These are phyloP conservation scores for Aspergillus egyptiacus DNA, from an alignment of 495 filamentous ascomycete genomes.

Conservation along the genomic window DNA sequence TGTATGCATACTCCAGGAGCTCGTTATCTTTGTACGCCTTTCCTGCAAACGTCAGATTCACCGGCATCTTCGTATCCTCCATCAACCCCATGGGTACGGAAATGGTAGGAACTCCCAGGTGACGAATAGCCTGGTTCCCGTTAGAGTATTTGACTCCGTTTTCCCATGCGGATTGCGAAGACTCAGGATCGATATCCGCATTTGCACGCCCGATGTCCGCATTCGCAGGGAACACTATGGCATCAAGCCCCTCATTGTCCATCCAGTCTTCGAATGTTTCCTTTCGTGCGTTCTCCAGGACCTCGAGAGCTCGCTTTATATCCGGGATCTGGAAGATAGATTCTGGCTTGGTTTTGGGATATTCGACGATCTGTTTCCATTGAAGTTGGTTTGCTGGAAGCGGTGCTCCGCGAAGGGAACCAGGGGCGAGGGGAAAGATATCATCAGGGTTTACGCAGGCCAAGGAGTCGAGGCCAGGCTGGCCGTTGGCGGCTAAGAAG, in stretches of 20 bases:
- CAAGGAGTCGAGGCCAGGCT: conserved; percentile 23
- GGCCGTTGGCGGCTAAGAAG: conserved; percentile 24
- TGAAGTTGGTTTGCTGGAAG: conserved; percentile 27
- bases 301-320: conserved; percentile 24
- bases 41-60: conserved; percentile 32
- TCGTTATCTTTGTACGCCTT: conserved; percentile 31
- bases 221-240: conserved; percentile 32
- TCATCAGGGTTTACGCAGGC: conserved; percentile 25
- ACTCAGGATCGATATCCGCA: conserved; percentile 23
- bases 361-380: conserved; percentile 32
- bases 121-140: conserved; percentile 30
- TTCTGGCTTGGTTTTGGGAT: conserved; percentile 20
- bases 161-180: conserved; percentile 27
- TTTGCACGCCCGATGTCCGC: conserved; percentile 28
- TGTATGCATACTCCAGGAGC: conserved; percentile 28
- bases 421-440: conserved; percentile 31
- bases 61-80: conserved; percentile 32
- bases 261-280: conserved; percentile 33
- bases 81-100: conserved; percentile 36
- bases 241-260: conserved; percentile 27
- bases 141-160: conserved; percentile 37
- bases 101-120: conserved; percentile 32
- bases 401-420: conserved; percentile 25
- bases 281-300: conserved; percentile 27
- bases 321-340: conserved; percentile 26